Evolutionary conservation across 495 filamentous ascomycete genomes (phyloP).

Genomic region (Penicillium dipodomyicola): DNA sequence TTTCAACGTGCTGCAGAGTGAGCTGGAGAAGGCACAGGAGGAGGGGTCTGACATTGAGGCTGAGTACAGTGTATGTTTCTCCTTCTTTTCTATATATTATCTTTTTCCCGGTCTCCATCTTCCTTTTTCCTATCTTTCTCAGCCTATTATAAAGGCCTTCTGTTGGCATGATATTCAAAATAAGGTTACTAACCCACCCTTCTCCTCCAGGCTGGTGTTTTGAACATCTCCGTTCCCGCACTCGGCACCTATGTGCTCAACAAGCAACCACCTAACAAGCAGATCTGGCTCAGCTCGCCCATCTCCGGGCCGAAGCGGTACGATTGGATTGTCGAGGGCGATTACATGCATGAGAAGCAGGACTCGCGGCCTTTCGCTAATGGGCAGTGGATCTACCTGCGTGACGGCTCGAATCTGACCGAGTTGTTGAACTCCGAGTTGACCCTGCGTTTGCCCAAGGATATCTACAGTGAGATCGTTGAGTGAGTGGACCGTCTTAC

Average conservation of each 20-base stretch:
- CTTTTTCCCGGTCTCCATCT: background rate
- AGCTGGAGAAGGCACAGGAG: slow-evolving; percentile 48
- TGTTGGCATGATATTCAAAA: background rate
- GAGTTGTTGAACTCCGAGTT: slow-evolving; percentile 71
- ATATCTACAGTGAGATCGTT: slow-evolving; percentile 38
- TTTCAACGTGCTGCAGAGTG: slow-evolving; percentile 45
- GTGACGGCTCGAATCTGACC: slow-evolving; percentile 72
- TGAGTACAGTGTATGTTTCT: slow-evolving; percentile 53
- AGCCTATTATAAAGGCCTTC: background rate
- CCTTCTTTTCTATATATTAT: background rate
- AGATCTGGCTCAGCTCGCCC: slow-evolving; percentile 95
- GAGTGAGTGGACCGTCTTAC: slow-evolving; percentile 12
- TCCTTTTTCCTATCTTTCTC: background rate
- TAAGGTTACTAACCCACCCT: background rate
- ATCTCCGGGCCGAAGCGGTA: slow-evolving; percentile 89
- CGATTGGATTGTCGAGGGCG: slow-evolving; percentile 74
- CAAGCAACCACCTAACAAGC: slow-evolving; percentile 96
- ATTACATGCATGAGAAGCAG: slow-evolving; percentile 72
- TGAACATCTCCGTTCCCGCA: slow-evolving; percentile 65
- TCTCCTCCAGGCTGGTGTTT: slow-evolving; percentile 67
- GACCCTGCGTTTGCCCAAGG: slow-evolving; percentile 36
- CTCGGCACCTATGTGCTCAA: slow-evolving; percentile 87
- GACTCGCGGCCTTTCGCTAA: slow-evolving; percentile 53
- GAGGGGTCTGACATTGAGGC: slow-evolving; percentile 51
- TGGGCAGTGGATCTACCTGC: slow-evolving; percentile 78